Percentiles rank a stretch among this genome's conserved stretches.
phyloP scores from a whole-genome alignment of 2,329 filamentous ascomycete genomes.

The Hymenoscyphus fructigenus region DNA sequence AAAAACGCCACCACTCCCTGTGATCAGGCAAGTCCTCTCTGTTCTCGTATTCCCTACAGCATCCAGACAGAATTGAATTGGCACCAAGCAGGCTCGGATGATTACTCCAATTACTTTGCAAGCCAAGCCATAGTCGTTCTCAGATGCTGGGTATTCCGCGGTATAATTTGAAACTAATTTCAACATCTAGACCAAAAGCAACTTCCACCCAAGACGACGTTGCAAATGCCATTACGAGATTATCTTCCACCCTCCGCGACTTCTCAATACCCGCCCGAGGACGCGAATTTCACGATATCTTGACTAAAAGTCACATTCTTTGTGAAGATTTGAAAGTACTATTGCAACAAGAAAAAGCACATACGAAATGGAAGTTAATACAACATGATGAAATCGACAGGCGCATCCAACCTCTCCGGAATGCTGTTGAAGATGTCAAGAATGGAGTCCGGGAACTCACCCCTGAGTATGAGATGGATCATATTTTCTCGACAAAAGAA shows the following conservation, averaged over 20 bases:
- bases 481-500: not conserved
- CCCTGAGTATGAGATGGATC: not conserved
- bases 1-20: not conserved
- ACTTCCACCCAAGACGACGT: not conserved
- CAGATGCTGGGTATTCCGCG: no score
- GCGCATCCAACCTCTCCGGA: not conserved
- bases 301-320: not conserved
- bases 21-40: not conserved
- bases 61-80: no score
- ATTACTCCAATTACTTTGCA: no score
- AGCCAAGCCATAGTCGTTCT: no score
- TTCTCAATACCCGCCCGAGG: not conserved
- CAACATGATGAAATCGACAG: not conserved
- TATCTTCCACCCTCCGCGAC: not conserved
- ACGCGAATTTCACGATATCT: not conserved
- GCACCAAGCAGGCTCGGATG: no score
- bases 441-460: not conserved
- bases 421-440: not conserved
- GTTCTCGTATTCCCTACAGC: not conserved
- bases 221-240: not conserved
- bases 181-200: not conserved
- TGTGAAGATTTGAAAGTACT: not conserved
- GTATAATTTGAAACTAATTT: not conserved
- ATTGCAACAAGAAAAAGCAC: not conserved
- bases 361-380: not conserved